Percentiles rank a stretch among this genome's conserved stretches.
Evolutionary conservation across 2,329 filamentous ascomycete genomes (phyloP).

Genomic region (Cladophialophora exuberans): DNA sequence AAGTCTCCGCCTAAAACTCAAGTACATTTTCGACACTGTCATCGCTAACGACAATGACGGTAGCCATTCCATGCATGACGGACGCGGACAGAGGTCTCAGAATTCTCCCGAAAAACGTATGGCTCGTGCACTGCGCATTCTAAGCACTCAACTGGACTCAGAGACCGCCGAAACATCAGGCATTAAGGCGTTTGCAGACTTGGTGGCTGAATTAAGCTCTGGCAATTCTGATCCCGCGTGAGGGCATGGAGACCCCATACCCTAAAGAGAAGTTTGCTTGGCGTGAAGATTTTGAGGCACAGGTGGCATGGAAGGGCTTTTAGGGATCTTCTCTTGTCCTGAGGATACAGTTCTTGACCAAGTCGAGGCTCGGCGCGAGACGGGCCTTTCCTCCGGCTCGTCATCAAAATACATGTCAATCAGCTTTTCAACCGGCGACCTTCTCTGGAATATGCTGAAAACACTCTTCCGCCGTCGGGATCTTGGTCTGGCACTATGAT

Average conservation of each 20-base stretch:
- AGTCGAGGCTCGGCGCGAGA: not conserved
- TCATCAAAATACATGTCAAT: conserved; percentile 32
- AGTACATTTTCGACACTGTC: conserved; percentile 44
- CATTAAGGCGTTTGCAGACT: conserved; percentile 21
- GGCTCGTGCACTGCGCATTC: conserved; percentile 12
- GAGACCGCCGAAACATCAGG: conserved; percentile 18
- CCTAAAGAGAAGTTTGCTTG: conserved; percentile 1
- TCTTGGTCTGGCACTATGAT: not conserved
- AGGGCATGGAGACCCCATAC: not conserved
- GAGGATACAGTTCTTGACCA: conserved; percentile 14
- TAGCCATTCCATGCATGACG: not conserved
- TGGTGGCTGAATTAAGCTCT: conserved; percentile 18
- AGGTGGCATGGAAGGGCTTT: conserved; percentile 15
- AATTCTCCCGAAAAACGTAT: conserved; percentile 19
- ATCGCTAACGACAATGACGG: conserved; percentile 44
- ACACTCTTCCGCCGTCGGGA: conserved; percentile 25
- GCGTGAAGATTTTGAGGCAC: not conserved
- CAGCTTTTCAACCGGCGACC: conserved; percentile 27
- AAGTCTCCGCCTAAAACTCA: conserved; percentile 43
- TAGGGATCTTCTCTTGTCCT: conserved; percentile 4
- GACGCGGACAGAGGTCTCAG: conserved; percentile 6
- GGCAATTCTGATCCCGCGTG: not conserved
- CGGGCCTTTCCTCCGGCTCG: conserved; percentile 16
- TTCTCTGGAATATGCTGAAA: conserved; percentile 26
- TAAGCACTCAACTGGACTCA: conserved; percentile 16